Evolutionary conservation across 2,329 filamentous ascomycete species (phyloP).

Genomic region (Elsinoe perseae): DNA sequence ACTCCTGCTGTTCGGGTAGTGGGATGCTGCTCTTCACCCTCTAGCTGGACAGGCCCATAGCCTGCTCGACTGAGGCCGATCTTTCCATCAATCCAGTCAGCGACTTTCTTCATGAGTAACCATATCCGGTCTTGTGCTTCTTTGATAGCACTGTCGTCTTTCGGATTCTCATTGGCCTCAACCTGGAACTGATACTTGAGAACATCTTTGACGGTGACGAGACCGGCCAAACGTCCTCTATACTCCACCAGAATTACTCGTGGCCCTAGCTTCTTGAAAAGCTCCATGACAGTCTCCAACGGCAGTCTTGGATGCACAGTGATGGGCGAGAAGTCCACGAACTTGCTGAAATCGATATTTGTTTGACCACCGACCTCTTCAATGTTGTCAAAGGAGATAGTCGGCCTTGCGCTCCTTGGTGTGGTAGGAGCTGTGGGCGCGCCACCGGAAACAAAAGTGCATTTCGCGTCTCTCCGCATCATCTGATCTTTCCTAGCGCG

Average conservation of each 20-base stretch:
- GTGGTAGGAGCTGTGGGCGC: slow-evolving; percentile 22
- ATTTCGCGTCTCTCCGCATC: slow-evolving; percentile 61
- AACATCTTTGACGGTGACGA: slow-evolving; percentile 95
- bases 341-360: slow-evolving; percentile 72
- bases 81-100: slow-evolving; percentile 24
- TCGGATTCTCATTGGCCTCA: slow-evolving; percentile 71
- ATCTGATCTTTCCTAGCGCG: slow-evolving; percentile 62
- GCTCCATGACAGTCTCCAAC: slow-evolving; percentile 94
- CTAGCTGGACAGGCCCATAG: slow-evolving; percentile 12
- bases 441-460: slow-evolving; percentile 51
- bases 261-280: slow-evolving; percentile 96
- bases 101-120: slow-evolving; percentile 32
- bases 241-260: slow-evolving; percentile 90
- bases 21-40: neutral
- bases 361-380: slow-evolving; percentile 49
- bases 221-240: slow-evolving; percentile 69
- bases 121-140: slow-evolving; percentile 60
- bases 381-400: slow-evolving; percentile 52
- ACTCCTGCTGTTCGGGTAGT: neutral
- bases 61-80: slow-evolving; percentile 8
- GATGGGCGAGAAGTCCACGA: slow-evolving; percentile 81
- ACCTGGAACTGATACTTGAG: slow-evolving; percentile 96
- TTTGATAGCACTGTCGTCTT: slow-evolving; percentile 48
- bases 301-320: slow-evolving; percentile 85
- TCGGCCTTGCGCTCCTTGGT: slow-evolving; percentile 28